Evolutionary conservation across 2,329 filamentous ascomycete species (phyloP).

Genomic region (Fusarium longipes): DNA sequence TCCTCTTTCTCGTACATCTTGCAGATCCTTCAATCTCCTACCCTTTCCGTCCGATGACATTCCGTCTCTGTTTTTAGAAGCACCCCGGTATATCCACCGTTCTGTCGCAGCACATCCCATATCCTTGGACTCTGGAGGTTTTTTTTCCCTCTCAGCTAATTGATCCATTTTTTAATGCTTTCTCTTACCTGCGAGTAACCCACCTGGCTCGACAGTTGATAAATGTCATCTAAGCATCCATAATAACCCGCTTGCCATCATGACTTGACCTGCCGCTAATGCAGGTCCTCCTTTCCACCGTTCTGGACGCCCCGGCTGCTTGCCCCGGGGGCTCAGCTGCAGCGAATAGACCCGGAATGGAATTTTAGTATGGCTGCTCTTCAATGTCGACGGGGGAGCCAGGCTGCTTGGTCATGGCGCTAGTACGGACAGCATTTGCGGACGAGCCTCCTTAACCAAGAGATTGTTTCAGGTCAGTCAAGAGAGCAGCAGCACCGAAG

Average conservation of each 20-base stretch:
- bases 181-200: neutral
- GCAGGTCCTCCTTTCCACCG: conserved; percentile 46
- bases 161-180: neutral
- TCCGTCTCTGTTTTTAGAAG: conserved; percentile 43
- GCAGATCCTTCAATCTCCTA: conserved; percentile 44
- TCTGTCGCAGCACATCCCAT: conserved; percentile 17
- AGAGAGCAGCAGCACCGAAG: conserved; percentile 20
- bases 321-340: conserved; percentile 35
- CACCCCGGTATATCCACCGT: conserved; percentile 24
- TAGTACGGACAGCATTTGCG: conserved; percentile 43
- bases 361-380: conserved; percentile 15
- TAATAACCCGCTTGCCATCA: conserved; percentile 15
- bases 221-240: neutral
- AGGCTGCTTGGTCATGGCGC: conserved; percentile 19
- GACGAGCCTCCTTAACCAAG: conserved; percentile 29
- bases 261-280: conserved; percentile 42
- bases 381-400: conserved; percentile 22
- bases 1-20: conserved; percentile 12
- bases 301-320: conserved; percentile 33
- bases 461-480: conserved; percentile 45
- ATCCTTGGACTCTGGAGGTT: conserved; percentile 4
- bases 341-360: conserved; percentile 27
- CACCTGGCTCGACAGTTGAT: neutral
- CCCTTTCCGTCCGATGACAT: conserved; percentile 21
- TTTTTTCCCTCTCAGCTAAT: neutral